phyloP scores from a whole-genome alignment of 371 early-diverging fungal species.

The Mucor mucedo region DNA sequence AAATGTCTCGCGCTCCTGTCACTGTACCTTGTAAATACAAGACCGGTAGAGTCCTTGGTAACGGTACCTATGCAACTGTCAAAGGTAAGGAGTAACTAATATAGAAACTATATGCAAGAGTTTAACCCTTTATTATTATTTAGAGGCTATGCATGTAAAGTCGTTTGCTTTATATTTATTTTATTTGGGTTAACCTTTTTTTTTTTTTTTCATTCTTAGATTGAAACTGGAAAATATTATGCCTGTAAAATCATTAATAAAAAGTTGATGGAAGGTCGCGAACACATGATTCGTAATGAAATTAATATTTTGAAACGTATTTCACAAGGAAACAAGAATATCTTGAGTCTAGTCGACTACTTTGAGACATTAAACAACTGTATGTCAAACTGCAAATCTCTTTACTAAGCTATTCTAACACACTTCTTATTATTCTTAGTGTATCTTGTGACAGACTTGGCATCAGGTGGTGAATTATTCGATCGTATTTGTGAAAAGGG shows the following conservation, averaged over 20 bases:
- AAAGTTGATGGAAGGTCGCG: conserved; percentile 84
- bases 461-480: conserved; percentile 90
- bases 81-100: conserved; percentile 57
- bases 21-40: conserved; percentile 73
- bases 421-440: conserved; percentile 43
- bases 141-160: conserved; percentile 59
- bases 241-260: conserved; percentile 95
- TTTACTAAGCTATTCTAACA: background rate
- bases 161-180: background rate
- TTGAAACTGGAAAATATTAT: conserved; percentile 83
- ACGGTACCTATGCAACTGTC: conserved; percentile 74
- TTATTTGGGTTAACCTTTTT: background rate
- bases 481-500: conserved; percentile 84
- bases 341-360: conserved; percentile 87
- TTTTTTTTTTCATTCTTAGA: conserved; percentile 41
- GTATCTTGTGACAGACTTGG: conserved; percentile 90
- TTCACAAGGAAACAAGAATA: conserved; percentile 87
- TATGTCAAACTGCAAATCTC: conserved; percentile 36
- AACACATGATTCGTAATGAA: conserved; percentile 91
- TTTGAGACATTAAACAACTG: conserved; percentile 91
- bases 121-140: background rate
- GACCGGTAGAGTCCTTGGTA: conserved; percentile 71
- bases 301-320: conserved; percentile 83
- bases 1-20: conserved; percentile 31
- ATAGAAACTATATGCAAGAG: background rate